Base-by-base conservation (phyloP, 2,329 filamentous ascomycete genomes). In the Cladosporium sp. region DNA sequence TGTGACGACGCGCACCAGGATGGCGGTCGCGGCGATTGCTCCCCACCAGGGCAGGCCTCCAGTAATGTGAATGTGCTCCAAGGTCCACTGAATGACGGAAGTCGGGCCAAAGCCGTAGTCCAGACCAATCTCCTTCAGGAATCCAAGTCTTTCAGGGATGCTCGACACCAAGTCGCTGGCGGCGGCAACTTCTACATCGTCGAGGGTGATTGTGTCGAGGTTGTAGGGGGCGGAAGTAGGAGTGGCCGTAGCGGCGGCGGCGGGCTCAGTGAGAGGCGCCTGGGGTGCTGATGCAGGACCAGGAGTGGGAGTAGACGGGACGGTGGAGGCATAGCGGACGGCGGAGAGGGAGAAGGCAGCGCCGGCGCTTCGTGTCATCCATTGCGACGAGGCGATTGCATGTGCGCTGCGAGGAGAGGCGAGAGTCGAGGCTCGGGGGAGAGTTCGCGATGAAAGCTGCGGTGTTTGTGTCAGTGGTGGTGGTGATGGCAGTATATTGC, bases 51-150 rank as follows among this genome's bases (percentile, higher is more conserved):
- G 91, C 64, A 92, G 79, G 39, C 90, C 92, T 7, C 75, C 80
- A 71, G 85, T 89, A 67, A 97, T 82, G 79, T 99, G 92, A 48
- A 96, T 76, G 75, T 94, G 88, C 81, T 99, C 95, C 13, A 98
- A 80, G 2, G 86, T 25, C 83, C 85, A 93, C 79, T 97, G 85
- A 77, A 95, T 88, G 18, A 87, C 70, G 4, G 88, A 80, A 0
- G 93, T 91, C 5, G 91, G 87, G 18, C 94, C 94, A 81, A 83
- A 93, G 75, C 94, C 93, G 73, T 90, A 98, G 72, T 98, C 91
- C 25, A 99, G 81, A 3, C 95, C 95, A 13, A 98, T 82, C 7
- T 87, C 84, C 71, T 91, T 87, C 66, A 99, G 82, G 74, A 93
- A 97, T 68, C 95, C 95, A 66, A 96, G 86, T 59, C 87, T 83